phyloP scores from a whole-genome alignment of 805 yeast genomes.

The Kurtzmaniella cleridarum region DNA sequence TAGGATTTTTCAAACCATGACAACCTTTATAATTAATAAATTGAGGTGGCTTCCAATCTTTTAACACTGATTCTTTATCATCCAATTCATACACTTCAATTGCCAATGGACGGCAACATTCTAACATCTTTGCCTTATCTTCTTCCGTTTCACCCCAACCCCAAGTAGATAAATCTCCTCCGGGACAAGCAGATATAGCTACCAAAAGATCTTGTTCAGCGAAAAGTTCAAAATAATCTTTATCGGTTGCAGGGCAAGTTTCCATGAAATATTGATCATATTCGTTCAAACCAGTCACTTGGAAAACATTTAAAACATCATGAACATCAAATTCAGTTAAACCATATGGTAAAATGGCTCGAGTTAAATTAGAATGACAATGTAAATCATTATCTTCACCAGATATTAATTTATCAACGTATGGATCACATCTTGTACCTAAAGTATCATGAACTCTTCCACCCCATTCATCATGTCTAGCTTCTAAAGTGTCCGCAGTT shows the following conservation, averaged over 20 bases:
- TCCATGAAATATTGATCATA: conserved; percentile 68
- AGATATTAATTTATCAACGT: conserved; percentile 56
- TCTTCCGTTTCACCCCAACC: conserved; percentile 62
- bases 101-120: conserved; percentile 58
- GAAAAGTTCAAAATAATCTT: conserved; percentile 60
- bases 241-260: conserved; percentile 56
- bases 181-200: conserved; percentile 66
- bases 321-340: conserved; percentile 63
- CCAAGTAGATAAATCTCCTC: conserved; percentile 65
- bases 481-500: conserved; percentile 52
- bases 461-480: conserved; percentile 60
- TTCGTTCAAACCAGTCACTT: conserved; percentile 61
- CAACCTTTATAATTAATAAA: conserved; percentile 48
- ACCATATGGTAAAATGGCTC: conserved; percentile 56
- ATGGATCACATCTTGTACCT: conserved; percentile 69
- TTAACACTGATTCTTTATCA: conserved; percentile 37
- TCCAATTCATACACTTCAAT: conserved; percentile 55
- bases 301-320: conserved; percentile 65
- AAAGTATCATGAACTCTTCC: conserved; percentile 61
- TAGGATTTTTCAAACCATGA: conserved; percentile 40
- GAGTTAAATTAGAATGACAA: conserved; percentile 59
- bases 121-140: conserved; percentile 47
- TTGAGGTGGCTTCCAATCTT: conserved; percentile 49
- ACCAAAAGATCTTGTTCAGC: conserved; percentile 62
- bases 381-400: conserved; percentile 64